A percentile compares a stretch with the other conserved stretches of the same genome.
These are phyloP conservation scores for Trifolium subterraneum DNA, from an alignment of 306 rosid genomes.

Conservation along the genomic window DNA sequence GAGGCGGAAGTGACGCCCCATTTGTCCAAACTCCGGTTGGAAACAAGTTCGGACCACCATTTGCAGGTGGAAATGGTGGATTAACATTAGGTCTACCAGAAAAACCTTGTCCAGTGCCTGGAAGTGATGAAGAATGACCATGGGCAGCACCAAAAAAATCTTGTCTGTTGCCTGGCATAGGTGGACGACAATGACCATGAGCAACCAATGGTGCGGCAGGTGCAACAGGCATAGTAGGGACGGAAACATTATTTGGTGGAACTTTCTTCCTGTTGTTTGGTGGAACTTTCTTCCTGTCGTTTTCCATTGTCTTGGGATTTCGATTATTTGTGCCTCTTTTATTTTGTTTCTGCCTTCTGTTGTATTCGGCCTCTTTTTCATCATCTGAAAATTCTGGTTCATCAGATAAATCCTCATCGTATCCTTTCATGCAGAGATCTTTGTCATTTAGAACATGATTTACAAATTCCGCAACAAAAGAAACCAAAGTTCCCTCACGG, in stretches of 20 bases:
- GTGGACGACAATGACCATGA: slow-evolving; percentile 40
- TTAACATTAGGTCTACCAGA: slow-evolving; percentile 29
- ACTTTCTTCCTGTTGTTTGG: slow-evolving; percentile 40
- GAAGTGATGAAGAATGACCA: slow-evolving; percentile 40
- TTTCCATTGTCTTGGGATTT: slow-evolving; percentile 41
- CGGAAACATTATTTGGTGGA: slow-evolving; percentile 21
- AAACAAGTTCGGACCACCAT: slow-evolving; percentile 31
- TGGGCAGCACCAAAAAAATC: slow-evolving; percentile 34
- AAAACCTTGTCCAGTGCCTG: slow-evolving; percentile 44
- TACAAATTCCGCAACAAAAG: slow-evolving; percentile 77
- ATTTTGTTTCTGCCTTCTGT: slow-evolving; percentile 49
- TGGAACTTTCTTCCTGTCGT: slow-evolving; percentile 35
- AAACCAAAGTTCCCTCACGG: slow-evolving; percentile 52
- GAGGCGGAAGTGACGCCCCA: slow-evolving; percentile 50
- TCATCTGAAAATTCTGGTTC: slow-evolving; percentile 83
- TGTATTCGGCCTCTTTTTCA: slow-evolving; percentile 75
- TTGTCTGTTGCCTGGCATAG: slow-evolving; percentile 46
- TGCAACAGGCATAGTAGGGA: slow-evolving; percentile 30
- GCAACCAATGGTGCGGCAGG: slow-evolving; percentile 31
- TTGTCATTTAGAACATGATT: slow-evolving; percentile 61
- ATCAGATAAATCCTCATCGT: slow-evolving; percentile 67
- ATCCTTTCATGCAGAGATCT: slow-evolving; percentile 74
- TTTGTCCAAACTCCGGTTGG: slow-evolving; percentile 57
- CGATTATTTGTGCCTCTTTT: slow-evolving; percentile 58
- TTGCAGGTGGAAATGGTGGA: slow-evolving; percentile 51